Percentiles rank a stretch among this genome's conserved stretches.
phyloP scores from a whole-genome alignment of 352 stramenopile species.

The Elongisporangium anandrum region DNA sequence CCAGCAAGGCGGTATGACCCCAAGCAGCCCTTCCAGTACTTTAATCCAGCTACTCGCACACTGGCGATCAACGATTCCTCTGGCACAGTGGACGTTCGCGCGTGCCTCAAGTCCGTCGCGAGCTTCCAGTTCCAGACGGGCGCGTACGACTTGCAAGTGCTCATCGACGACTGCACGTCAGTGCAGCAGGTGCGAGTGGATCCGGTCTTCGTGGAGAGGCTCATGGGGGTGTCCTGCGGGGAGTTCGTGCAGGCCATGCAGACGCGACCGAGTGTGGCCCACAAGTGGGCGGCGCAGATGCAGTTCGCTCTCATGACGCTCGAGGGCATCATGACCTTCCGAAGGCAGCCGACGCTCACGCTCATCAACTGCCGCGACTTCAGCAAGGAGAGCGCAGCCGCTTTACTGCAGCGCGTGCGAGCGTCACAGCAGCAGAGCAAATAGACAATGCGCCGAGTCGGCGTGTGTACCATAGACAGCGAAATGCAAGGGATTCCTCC shows the following conservation, averaged over 20 bases:
- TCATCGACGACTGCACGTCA: slow-evolving; percentile 74
- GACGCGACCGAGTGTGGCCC: slow-evolving; percentile 41
- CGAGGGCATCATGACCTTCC: slow-evolving; percentile 72
- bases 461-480: neutral
- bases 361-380: slow-evolving; percentile 52
- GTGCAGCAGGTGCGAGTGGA: slow-evolving; percentile 45
- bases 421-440: slow-evolving; percentile 1
- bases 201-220: slow-evolving; percentile 48
- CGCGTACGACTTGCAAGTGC: slow-evolving; percentile 61
- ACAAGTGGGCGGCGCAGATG: slow-evolving; percentile 68
- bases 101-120: slow-evolving; percentile 79
- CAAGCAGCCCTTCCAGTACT: slow-evolving; percentile 49
- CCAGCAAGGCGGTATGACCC: slow-evolving; percentile 7
- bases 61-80: slow-evolving; percentile 8
- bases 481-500: neutral
- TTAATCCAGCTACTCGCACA: slow-evolving; percentile 4
- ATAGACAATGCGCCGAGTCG: neutral
- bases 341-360: slow-evolving; percentile 27
- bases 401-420: slow-evolving; percentile 45
- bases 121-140: slow-evolving; percentile 78
- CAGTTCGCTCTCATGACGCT: slow-evolving; percentile 79
- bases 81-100: slow-evolving; percentile 48
- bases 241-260: slow-evolving; percentile 75
- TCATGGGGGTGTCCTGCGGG: slow-evolving; percentile 72
- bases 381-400: slow-evolving; percentile 21